Percentiles rank a stretch among this genome's conserved stretches.
Evolutionary conservation across 1,139 yeast genomes (phyloP).

Genomic region (Kodamaea fungicola): DNA sequence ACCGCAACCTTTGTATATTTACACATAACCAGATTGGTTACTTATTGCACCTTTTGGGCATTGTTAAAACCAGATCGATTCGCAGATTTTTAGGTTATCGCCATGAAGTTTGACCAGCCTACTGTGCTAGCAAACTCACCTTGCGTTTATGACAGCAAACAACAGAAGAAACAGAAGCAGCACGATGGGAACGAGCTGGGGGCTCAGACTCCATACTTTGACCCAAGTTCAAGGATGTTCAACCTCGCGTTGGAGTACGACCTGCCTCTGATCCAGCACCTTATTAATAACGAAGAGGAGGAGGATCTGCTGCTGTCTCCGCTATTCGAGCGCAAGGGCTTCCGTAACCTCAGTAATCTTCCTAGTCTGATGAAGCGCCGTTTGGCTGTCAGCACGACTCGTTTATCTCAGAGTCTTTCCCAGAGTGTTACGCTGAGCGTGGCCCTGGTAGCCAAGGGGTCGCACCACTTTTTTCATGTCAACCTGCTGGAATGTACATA

Average conservation of each 20-base stretch:
- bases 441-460: constrained; percentile 13
- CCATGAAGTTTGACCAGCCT: neutral
- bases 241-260: constrained; percentile 10
- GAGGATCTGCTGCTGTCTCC: constrained; percentile 14
- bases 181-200: constrained; percentile 10
- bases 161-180: constrained; percentile 15
- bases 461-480: constrained; percentile 9
- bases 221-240: no score
- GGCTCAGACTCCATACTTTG: no score
- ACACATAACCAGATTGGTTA: constrained; percentile 4
- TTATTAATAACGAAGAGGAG: constrained; percentile 3
- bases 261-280: constrained; percentile 7
- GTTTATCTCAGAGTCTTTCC: constrained; percentile 18
- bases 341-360: constrained; percentile 24
- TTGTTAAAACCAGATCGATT: neutral
- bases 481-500: neutral
- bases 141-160: constrained; percentile 8
- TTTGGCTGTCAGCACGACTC: constrained; percentile 16
- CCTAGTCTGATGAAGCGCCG: constrained; percentile 20
- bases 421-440: constrained; percentile 9
- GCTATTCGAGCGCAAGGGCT: constrained; percentile 21
- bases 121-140: constrained; percentile 4
- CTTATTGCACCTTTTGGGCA: neutral
- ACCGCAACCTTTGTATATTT: constrained; percentile 1
- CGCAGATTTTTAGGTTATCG: no score